A percentile compares a stretch with the other conserved stretches of the same genome.
phyloP scores from a whole-genome alignment of 306 rosid genomes.

The Quercus wislizeni region DNA sequence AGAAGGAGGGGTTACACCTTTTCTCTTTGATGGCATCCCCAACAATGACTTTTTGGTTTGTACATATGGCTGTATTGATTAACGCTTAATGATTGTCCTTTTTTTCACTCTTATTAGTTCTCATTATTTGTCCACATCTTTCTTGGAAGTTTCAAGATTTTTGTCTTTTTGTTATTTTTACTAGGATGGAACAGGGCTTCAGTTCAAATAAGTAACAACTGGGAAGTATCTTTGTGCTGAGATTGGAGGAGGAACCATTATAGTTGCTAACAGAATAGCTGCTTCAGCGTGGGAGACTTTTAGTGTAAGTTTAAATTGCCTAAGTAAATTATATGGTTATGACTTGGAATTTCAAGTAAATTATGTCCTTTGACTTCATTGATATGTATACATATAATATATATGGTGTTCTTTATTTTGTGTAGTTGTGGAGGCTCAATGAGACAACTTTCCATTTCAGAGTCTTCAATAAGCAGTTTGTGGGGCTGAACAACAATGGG shows the following conservation, averaged over 20 bases:
- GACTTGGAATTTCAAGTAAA: neutral
- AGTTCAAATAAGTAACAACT: conserved; percentile 57
- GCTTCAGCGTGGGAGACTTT: conserved; percentile 80
- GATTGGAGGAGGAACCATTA: conserved; percentile 65
- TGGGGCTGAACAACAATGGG: conserved; percentile 33
- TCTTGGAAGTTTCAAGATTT: neutral
- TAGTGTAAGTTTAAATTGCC: conserved; percentile 21
- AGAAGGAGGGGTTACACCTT: conserved; percentile 86
- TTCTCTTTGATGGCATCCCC: conserved; percentile 72
- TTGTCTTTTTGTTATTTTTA: neutral
- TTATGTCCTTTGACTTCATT: no score
- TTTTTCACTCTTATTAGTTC: no score
- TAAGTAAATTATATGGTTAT: neutral
- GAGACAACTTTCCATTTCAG: conserved; percentile 50
- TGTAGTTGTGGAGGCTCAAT: conserved; percentile 74
- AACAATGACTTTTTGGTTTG: conserved; percentile 68
- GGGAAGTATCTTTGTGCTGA: conserved; percentile 53
- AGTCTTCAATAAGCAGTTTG: conserved; percentile 59
- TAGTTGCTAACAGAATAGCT: conserved; percentile 57
- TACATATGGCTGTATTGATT: neutral
- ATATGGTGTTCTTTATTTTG: neutral
- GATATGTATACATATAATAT: neutral
- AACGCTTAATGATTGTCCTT: neutral
- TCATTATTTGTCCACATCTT: no score
- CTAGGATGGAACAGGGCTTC: conserved; percentile 70